Conservation (phyloP, 305 asterid species). For the Solanum chacoense region DNA sequence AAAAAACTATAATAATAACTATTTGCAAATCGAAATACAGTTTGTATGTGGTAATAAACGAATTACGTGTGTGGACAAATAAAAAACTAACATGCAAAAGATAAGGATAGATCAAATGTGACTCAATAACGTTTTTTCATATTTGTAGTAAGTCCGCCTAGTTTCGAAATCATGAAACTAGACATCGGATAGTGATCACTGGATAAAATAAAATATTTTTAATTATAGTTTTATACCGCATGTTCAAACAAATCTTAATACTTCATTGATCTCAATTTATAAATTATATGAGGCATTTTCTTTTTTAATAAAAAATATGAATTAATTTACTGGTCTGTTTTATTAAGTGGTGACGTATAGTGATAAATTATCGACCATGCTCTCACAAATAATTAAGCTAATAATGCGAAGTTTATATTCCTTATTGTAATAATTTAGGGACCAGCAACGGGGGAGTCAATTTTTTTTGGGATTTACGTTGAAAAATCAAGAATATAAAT, state of each 20-base stretch:
- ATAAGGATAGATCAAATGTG: background rate
- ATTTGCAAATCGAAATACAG: background rate
- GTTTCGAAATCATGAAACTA: background rate
- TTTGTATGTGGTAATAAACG: background rate
- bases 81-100: background rate
- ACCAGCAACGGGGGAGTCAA: background rate
- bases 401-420: background rate
- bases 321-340: background rate
- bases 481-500: background rate
- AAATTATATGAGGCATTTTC: background rate
- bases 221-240: background rate
- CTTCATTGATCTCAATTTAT: background rate
- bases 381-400: background rate
- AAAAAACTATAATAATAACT: background rate
- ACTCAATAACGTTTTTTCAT: background rate
- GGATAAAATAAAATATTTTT: background rate
- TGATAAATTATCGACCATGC: background rate
- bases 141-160: background rate
- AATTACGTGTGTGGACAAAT: background rate
- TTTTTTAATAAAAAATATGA: too few relatives aligned
- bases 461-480: background rate
- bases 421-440: background rate
- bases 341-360: background rate
- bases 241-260: too few relatives aligned
- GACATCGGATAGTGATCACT: background rate